Conservation (phyloP, 2,329 filamentous ascomycete species). For the Epichloe sp. region DNA sequence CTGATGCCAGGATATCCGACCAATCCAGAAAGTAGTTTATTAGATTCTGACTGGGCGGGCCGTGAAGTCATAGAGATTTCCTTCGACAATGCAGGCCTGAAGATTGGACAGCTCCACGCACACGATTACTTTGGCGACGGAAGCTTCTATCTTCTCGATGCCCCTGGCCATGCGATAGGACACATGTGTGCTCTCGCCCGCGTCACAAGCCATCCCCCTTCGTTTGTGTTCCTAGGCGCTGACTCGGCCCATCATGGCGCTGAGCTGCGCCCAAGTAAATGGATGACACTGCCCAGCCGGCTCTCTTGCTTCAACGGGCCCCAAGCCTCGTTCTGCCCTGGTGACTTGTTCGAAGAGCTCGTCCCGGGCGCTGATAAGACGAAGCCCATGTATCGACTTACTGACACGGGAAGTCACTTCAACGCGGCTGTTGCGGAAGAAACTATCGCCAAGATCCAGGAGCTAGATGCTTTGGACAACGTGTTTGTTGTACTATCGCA, state of each 20-base stretch:
- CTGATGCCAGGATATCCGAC: constrained; percentile 9
- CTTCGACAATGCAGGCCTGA: constrained; percentile 5
- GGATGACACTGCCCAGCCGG: not conserved
- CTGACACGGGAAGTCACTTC: not conserved
- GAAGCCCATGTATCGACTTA: not conserved
- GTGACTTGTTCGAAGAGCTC: not conserved
- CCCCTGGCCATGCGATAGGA: constrained; percentile 11
- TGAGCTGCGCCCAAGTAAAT: constrained; percentile 6
- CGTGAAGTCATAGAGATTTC: constrained; percentile 8
- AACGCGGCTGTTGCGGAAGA: not conserved
- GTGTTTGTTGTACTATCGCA: not conserved
- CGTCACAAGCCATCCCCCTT: constrained; percentile 6
- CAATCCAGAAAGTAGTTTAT: constrained; percentile 3
- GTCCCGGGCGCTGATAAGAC: not conserved
- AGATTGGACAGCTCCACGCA: constrained; percentile 23
- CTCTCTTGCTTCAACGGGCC: not conserved
- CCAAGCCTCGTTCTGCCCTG: not conserved
- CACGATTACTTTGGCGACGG: constrained; percentile 29
- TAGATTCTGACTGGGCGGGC: constrained; percentile 9
- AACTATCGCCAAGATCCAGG: constrained; percentile 1
- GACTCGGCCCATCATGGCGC: constrained; percentile 10
- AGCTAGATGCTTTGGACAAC: constrained; percentile 1
- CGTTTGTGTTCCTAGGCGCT: constrained; percentile 12
- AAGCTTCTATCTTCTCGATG: constrained; percentile 27
- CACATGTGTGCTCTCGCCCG: constrained; percentile 12